Evolutionary conservation across 495 filamentous ascomycete species (phyloP).

Genomic region (Glutinoglossum americanum): DNA sequence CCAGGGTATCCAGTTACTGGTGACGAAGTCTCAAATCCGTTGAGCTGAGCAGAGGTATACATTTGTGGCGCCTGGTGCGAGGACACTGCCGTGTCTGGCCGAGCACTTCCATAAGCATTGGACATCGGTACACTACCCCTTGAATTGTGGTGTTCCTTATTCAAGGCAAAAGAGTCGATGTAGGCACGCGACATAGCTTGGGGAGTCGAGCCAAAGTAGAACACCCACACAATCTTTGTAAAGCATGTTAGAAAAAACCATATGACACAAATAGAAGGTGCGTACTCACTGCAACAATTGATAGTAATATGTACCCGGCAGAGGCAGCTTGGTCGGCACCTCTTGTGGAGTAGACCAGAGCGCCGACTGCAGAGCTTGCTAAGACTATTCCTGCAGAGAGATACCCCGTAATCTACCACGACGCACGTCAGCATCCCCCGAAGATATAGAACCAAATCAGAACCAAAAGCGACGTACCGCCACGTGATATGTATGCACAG

Average conservation of each 20-base stretch:
- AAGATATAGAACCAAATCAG: neutral
- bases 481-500: constrained; percentile 67
- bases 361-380: constrained; percentile 63
- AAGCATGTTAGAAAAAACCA: neutral
- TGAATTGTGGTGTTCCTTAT: constrained; percentile 54
- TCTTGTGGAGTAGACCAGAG: constrained; percentile 46
- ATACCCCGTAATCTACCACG: constrained; percentile 53
- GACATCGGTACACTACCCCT: constrained; percentile 42
- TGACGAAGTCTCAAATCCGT: constrained; percentile 88
- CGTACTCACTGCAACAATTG: constrained; percentile 72
- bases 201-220: constrained; percentile 90
- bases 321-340: constrained; percentile 65
- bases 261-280: neutral
- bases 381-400: constrained; percentile 63
- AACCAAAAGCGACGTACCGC: constrained; percentile 32
- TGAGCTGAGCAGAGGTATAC: constrained; percentile 89
- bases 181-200: constrained; percentile 73
- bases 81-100: constrained; percentile 65
- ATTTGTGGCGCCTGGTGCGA: constrained; percentile 64
- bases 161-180: constrained; percentile 85
- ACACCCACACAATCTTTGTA: constrained; percentile 86
- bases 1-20: constrained; percentile 65
- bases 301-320: constrained; percentile 86
- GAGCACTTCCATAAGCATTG: constrained; percentile 33
- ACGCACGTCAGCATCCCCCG: constrained; percentile 4